Conservation (phyloP, 441 rosid genomes). For the Populus hybrid region DNA sequence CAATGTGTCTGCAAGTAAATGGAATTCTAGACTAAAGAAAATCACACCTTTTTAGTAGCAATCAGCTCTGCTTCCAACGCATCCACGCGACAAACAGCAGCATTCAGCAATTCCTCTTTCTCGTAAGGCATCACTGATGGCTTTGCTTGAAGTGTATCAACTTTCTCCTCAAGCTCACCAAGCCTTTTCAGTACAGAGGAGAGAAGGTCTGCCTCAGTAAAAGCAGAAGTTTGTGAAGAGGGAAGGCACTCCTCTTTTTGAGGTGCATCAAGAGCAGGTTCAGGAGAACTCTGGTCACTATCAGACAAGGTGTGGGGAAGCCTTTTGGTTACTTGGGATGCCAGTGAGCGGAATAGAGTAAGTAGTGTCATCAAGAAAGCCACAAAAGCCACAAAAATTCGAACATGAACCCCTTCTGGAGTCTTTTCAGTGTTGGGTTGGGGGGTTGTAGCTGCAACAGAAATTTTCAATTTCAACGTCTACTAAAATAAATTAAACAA, state of each 20-base stretch:
- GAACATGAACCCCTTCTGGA: conserved; percentile 51
- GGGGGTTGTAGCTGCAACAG: conserved; percentile 40
- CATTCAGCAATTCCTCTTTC: conserved; percentile 89
- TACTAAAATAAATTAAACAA: background rate
- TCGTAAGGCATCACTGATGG: conserved; percentile 92
- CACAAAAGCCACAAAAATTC: conserved; percentile 41
- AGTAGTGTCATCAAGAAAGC: conserved; percentile 56
- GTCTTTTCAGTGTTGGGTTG: conserved; percentile 44
- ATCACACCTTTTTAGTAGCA: conserved; percentile 86
- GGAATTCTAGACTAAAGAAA: background rate
- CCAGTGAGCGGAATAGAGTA: conserved; percentile 42
- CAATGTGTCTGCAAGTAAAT: background rate
- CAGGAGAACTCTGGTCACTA: conserved; percentile 31
- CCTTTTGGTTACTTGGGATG: conserved; percentile 41
- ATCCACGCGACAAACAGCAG: conserved; percentile 95
- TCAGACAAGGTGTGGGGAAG: conserved; percentile 40
- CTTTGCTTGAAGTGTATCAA: conserved; percentile 76
- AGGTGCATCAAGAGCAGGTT: conserved; percentile 31
- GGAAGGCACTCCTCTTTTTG: conserved; percentile 53
- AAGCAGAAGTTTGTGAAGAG: conserved; percentile 58
- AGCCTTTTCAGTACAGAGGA: conserved; percentile 71
- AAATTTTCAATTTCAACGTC: background rate
- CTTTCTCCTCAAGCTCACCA: conserved; percentile 84
- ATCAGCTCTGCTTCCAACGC: conserved; percentile 98
- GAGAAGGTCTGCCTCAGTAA: conserved; percentile 56